Base-by-base conservation (phyloP, 208 protist genomes). In the Sergeia podlipaevii region DNA sequence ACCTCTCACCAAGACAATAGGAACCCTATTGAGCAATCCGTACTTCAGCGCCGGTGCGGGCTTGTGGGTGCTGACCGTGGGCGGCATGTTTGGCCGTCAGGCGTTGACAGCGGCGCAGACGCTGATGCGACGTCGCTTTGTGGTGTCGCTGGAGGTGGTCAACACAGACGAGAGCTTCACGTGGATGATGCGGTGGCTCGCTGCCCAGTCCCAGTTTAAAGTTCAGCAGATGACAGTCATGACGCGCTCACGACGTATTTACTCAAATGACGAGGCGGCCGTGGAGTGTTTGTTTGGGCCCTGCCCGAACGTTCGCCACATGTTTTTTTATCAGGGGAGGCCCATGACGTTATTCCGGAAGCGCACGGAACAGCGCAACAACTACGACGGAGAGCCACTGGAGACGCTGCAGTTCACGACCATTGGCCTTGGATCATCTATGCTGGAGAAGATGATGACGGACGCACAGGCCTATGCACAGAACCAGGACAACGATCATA, bases 1-100 rank as follows among this genome's bases (percentile, higher is more conserved):
- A 18, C 33, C 70, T 32, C 20, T 86, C 41, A 59, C 64, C 5
- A 67, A 70, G 23, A 78, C 74, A 0, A 33, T 68, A 2, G 56
- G 67, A 1, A 65, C 61, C 18, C 37, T 91, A 36, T 55, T 86
- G 53, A 74, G 65, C 56, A 96, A 96, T 42, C 89, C 85, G 8
- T 93, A 87, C 63, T 96, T 96, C 70, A 85, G 78, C 58, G 89
- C 85, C 11, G 89, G 89, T 42, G 77, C 84, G 8, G 89, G 89
- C 18, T 67, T 96, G 24, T 96, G 88, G 69, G 68, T 91, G 21
- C 57, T 96, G 23, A 90, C 79, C 3, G 74, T 91, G n/a, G 85
- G 69, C 10, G 80, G 75, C 10, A 75, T 70, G 30, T 43, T 86
- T 13, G 75, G 66, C 15, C 51, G 81, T 11, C 60, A 79, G 42